A percentile compares a stretch with the other conserved stretches of the same genome.
Conservation (phyloP, 129 eudicot species). For the Rutidosis leptorrhynchoides region DNA sequence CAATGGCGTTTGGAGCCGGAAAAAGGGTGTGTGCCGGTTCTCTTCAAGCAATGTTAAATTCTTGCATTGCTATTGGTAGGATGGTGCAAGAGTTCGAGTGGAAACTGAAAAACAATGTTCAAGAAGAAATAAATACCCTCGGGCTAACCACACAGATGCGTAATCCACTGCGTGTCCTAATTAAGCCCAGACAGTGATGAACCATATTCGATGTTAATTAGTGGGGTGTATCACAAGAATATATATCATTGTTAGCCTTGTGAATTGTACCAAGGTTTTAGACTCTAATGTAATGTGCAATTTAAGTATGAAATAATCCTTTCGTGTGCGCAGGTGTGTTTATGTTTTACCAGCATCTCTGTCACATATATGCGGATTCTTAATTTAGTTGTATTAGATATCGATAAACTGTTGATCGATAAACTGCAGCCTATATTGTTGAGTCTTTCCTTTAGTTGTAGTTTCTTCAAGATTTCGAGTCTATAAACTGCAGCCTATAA, state of each 20-base stretch:
- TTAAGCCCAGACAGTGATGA: constrained; percentile 31
- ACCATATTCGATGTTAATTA: neutral
- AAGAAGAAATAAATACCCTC: constrained; percentile 31
- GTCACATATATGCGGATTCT: neutral
- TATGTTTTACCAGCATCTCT: neutral
- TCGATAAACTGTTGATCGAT: too few species aligned
- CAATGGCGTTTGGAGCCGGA: constrained; percentile 69
- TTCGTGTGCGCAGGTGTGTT: neutral
- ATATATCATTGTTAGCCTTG: neutral
- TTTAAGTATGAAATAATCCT: neutral
- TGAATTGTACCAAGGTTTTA: neutral
- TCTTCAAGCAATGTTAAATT: constrained; percentile 40
- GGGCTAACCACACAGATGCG: constrained; percentile 37
- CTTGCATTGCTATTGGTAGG: constrained; percentile 38
- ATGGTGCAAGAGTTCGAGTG: constrained; percentile 42
- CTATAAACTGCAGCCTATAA: too few species aligned
- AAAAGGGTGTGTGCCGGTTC: constrained; percentile 61
- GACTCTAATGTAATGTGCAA: neutral
- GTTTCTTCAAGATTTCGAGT: too few species aligned
- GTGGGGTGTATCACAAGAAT: neutral
- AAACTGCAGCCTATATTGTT: too few species aligned
- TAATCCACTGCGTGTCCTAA: constrained; percentile 27
- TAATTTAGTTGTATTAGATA: neutral
- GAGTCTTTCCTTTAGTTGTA: too few species aligned
- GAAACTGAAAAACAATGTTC: constrained; percentile 18